Percentiles rank a stretch among this genome's conserved stretches.
These are phyloP conservation scores for Dendrostoma leiphaemia DNA, from an alignment of 2,329 filamentous ascomycete species.

Conservation along the genomic window DNA sequence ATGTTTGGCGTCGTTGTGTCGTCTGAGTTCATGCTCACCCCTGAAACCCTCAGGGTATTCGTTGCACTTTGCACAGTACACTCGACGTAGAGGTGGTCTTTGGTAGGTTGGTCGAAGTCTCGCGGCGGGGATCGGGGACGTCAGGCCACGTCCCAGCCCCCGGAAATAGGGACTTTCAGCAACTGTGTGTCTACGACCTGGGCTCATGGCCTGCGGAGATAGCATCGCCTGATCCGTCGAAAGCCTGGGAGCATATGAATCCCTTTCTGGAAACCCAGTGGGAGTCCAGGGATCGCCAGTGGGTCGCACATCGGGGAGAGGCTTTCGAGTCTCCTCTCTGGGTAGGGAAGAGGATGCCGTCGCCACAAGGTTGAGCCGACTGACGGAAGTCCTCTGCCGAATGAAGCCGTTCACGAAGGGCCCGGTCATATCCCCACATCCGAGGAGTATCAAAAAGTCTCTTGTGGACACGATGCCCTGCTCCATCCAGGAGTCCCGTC, in stretches of 20 bases:
- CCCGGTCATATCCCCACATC: constrained; percentile 39
- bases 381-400: constrained; percentile 33
- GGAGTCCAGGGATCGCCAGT: constrained; percentile 37
- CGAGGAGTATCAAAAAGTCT: constrained; percentile 50
- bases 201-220: constrained; percentile 26
- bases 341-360: constrained; percentile 32
- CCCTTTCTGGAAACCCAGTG: constrained; percentile 25
- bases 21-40: constrained; percentile 80
- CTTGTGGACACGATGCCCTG: constrained; percentile 44
- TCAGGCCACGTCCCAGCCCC: constrained; percentile 37
- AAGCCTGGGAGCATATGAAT: constrained; percentile 26
- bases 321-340: constrained; percentile 34
- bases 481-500: constrained; percentile 45
- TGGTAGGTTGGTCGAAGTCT: constrained; percentile 46
- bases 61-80: constrained; percentile 75
- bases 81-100: constrained; percentile 62
- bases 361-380: constrained; percentile 29
- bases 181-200: constrained; percentile 43
- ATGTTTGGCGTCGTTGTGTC: constrained; percentile 62
- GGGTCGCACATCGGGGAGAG: constrained; percentile 37
- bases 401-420: constrained; percentile 41
- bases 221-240: constrained; percentile 28
- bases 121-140: constrained; percentile 39
- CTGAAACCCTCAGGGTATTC: constrained; percentile 85
- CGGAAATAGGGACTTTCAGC: constrained; percentile 43